A percentile compares a stretch with the other conserved stretches of the same genome.
Evolutionary conservation across 176 grass and related monocot genomes (phyloP).

Genomic region (Ampelocalamus luodianensis): DNA sequence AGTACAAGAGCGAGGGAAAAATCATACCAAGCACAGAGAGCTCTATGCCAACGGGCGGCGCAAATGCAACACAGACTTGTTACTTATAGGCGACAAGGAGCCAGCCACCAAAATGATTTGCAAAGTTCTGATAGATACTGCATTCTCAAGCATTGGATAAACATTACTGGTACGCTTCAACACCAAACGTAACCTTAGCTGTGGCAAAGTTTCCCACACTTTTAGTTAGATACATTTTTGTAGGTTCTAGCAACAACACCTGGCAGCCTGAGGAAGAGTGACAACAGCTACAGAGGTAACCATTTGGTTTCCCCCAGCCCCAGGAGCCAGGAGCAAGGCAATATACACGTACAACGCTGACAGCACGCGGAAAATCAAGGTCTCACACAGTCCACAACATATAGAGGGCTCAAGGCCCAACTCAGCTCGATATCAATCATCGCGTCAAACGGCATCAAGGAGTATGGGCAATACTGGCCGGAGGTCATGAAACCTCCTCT

Average conservation of each 20-base stretch:
- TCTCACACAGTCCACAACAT: not conserved
- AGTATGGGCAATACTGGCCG: not conserved
- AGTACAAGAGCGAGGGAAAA: not conserved
- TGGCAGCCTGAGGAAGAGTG: not conserved
- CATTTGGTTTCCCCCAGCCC: not conserved
- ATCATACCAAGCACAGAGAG: too few species aligned
- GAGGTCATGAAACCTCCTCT: conserved; percentile 1
- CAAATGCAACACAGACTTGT: not conserved
- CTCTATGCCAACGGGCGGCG: not conserved
- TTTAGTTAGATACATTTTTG: conserved; percentile 14
- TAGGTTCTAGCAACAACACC: conserved; percentile 26
- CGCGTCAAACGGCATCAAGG: not conserved
- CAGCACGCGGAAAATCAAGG: not conserved
- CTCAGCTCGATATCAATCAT: not conserved
- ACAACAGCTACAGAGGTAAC: conserved; percentile 10
- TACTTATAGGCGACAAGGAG: not conserved
- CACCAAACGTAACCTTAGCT: not conserved
- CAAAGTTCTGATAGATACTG: not conserved
- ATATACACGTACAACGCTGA: conserved; percentile 2
- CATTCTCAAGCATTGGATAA: not conserved
- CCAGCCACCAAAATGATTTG: not conserved
- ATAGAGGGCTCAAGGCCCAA: not conserved
- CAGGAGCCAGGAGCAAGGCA: not conserved
- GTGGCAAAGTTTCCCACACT: not conserved
- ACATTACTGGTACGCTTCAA: not conserved